Conservation (phyloP, 768 basidiomycete species). For the Rubroboletus pulcherrimus region DNA sequence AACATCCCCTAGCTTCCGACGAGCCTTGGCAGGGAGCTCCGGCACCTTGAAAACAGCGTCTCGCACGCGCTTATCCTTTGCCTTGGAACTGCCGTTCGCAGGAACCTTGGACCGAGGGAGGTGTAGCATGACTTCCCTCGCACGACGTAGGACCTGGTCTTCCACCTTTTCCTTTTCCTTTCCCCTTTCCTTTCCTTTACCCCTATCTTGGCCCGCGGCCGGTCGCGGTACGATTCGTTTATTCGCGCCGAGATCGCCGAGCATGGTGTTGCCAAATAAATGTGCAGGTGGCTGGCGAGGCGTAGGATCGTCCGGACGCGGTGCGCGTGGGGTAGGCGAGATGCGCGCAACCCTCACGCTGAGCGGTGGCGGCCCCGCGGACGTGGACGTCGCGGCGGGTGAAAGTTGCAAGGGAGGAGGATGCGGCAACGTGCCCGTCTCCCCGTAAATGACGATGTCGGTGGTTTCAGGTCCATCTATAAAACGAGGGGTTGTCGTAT, state of each 20-base stretch:
- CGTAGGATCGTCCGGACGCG: conserved; percentile 76
- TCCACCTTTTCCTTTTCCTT: conserved; percentile 15
- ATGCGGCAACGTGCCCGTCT: conserved; percentile 22
- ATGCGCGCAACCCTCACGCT: conserved; percentile 56
- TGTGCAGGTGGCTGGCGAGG: conserved; percentile 61
- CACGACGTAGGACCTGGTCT: conserved; percentile 32
- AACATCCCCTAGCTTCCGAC: conserved; percentile 13
- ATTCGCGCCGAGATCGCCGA: conserved; percentile 17
- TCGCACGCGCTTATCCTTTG: not conserved
- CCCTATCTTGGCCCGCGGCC: not conserved
- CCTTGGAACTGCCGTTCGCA: conserved; percentile 5
- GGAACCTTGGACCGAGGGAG: conserved; percentile 29
- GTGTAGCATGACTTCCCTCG: conserved; percentile 37
- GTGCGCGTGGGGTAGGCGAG: conserved; percentile 39
- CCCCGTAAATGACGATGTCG: conserved; percentile 56
- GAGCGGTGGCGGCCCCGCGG: conserved; percentile 25
- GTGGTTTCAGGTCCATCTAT: conserved; percentile 68
- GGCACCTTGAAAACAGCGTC: conserved; percentile 45
- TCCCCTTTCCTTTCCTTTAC: conserved; percentile 17
- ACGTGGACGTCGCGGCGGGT: conserved; percentile 18
- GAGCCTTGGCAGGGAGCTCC: conserved; percentile 35
- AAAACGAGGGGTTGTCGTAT: not conserved
- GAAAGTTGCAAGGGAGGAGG: conserved; percentile 9
- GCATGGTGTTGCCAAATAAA: conserved; percentile 9
- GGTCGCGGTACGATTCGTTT: conserved; percentile 22